Base-by-base conservation (phyloP, 179 eudicot genomes). In the Beta macrorhiza region DNA sequence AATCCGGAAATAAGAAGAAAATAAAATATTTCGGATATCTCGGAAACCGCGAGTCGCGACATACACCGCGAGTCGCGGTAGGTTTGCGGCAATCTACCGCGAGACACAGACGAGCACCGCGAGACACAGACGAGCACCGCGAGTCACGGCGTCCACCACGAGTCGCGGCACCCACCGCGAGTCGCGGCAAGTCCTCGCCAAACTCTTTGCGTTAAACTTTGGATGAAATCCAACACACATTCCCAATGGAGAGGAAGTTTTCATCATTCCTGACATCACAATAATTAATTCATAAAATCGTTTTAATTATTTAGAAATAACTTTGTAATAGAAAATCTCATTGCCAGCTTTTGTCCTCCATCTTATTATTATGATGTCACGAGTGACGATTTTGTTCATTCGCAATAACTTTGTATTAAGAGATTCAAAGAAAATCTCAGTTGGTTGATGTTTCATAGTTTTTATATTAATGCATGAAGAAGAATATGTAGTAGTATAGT, bases 211-310 rank as follows among this genome's bases (percentile, higher is more conserved):
- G n/a, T n/a, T n/a, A n/a, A n/a, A n/a, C n/a, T n/a, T n/a, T n/a
- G n/a, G n/a, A n/a, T n/a, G n/a, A n/a, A n/a, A n/a, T n/a, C n/a
- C n/a, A n/a, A n/a, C n/a, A n/a, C 42, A 45, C 17, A 17, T 5
- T 61, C 55, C 10, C 44, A 51, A 53, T 52, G 13, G 13, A 52
- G 11, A 12, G 44, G 76, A 6, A 5, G 61, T 4, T 72, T 72
- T 22, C 76, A 44, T 79, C 75, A 70, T 10, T 70, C 14, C 68
- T 79, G 76, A 79, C 67, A 69, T 79, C 67, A 57, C 17, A 44
- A n/a, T 68, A 72, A 52, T 72, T n/a, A 49, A 67, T 29, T 72
- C 7, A 49, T 72, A 32, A 67, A 37, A 37, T 37, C 42, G 42
- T 37, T 37, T 0, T 49, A 72, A 51, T 19, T 10, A 12, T 15